Percentiles rank a stretch among this genome's conserved stretches.
Conservation (phyloP, 257 asterid genomes). For the Nicotiana attenuata region DNA sequence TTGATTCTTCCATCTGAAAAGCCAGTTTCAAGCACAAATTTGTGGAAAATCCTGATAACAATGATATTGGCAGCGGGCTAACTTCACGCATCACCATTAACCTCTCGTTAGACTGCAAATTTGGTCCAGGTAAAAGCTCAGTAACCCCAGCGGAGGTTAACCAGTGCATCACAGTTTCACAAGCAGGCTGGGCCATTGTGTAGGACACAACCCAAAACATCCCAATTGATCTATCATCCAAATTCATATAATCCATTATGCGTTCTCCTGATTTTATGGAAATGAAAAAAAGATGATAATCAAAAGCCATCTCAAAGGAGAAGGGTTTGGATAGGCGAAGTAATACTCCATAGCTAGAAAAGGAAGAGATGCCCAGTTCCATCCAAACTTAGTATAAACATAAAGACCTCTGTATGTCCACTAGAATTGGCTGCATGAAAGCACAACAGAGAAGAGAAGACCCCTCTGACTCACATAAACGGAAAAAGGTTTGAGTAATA, state of each 20-base stretch:
- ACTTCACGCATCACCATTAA: conserved; percentile 93
- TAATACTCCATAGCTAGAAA: not conserved
- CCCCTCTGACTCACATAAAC: not conserved
- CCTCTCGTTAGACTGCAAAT: conserved; percentile 78
- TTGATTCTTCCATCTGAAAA: conserved; percentile 77
- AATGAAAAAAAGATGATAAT: not conserved
- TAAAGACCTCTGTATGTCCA: not conserved
- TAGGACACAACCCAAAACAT: conserved; percentile 99
- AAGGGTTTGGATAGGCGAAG: not conserved
- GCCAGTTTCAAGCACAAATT: conserved; percentile 84
- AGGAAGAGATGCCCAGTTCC: not conserved
- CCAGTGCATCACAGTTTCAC: conserved; percentile 90
- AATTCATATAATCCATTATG: conserved; percentile 84
- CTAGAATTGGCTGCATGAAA: not conserved
- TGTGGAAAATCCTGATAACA: conserved; percentile 83
- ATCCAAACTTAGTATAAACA: conserved; percentile 6
- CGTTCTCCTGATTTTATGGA: conserved; percentile 64
- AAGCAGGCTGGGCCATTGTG: conserved; percentile 98
- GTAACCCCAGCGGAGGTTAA: conserved; percentile 83
- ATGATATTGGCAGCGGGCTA: conserved; percentile 77
- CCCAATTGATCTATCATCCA: conserved; percentile 97
- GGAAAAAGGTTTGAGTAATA: not conserved
- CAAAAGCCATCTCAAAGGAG: not conserved
- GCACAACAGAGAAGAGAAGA: not conserved
- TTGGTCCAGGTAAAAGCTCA: conserved; percentile 70